Percentiles rank a stretch among this genome's conserved stretches.
Conservation (phyloP, 176 grass and related monocot species). For the Dactylis glomerata region DNA sequence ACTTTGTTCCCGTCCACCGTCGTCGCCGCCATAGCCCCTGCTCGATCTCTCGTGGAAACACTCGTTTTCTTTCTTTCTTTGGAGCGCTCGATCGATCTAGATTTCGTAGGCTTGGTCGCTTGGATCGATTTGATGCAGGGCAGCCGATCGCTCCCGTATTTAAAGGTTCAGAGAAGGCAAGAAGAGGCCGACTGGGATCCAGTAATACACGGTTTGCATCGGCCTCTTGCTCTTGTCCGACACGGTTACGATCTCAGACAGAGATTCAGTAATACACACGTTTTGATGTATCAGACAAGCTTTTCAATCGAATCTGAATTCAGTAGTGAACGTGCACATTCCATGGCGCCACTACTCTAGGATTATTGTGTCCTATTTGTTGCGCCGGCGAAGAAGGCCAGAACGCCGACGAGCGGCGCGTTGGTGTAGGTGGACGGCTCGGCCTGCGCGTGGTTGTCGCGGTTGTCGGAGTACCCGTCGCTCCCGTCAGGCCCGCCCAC, state of each 20-base stretch:
- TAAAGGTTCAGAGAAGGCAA: neutral
- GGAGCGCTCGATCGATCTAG: neutral
- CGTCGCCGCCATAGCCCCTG: too few relatives aligned
- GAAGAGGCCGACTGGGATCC: neutral
- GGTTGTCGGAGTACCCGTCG: constrained; percentile 41
- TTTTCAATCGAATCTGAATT: too few relatives aligned
- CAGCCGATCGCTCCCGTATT: neutral
- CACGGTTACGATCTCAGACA: neutral
- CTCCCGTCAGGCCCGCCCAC: constrained; percentile 40
- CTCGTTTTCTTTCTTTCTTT: neutral
- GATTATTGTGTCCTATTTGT: neutral
- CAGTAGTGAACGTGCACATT: neutral
- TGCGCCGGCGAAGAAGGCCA: constrained; percentile 49
- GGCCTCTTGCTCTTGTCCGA: neutral
- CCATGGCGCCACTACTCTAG: neutral
- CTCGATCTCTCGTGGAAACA: too few relatives aligned
- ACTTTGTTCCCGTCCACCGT: too few relatives aligned
- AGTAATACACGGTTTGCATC: too few relatives aligned
- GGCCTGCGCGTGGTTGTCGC: constrained; percentile 45
- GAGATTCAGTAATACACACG: neutral
- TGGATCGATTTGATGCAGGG: neutral
- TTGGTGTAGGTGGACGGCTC: constrained; percentile 69
- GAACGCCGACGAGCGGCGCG: constrained; percentile 56
- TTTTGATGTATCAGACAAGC: neutral
- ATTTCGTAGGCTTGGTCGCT: neutral